Base-by-base conservation (phyloP, 352 stramenopile genomes). In the Pythium vanterpoolii region DNA sequence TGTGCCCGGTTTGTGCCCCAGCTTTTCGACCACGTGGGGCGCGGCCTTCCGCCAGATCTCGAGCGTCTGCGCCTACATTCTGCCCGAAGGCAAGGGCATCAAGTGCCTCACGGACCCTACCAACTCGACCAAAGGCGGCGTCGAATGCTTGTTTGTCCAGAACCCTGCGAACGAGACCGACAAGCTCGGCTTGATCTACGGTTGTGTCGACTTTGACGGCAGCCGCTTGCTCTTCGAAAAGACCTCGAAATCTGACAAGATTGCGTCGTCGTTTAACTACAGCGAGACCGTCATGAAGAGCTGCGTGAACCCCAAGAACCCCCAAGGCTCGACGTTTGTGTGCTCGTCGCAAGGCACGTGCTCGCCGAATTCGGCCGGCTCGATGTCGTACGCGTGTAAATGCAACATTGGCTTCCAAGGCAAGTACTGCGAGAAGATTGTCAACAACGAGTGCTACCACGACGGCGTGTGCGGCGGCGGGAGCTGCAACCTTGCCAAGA, bases 351-450 rank as follows among this genome's bases (percentile, higher is more conserved):
- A 77, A 45, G 83, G 83, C 36, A 92, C 83, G 51, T 92, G 83
- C 59, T 34, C 64, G 3, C 83, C 83, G 3, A 69, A 64, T 9
- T 64, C 62, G 27, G 66, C 64, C 1, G 64, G 64, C 26, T 69
- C 68, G 7, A 80, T 88, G 70, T 52, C 82, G 31, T 92, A 89
- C 69, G 38, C 61, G 47, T 92, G 83, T 62, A 53, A 66, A 38
- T 92, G 79, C 64, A 89, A 90, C 67, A 70, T 90, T 13, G 83
- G 83, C 27, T 92, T 89, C 77, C 83, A 74, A 55, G 83, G 83
- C 56, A 87, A 72, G 11, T 92, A 84, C 71, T 92, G 83, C 56
- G 68, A 92, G 63, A 84, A 82, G 64, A 79, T 90, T 27, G 75
- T 68, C 27, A 83, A 78, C 45, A 90, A 92, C 76, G 72, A 78